These are phyloP conservation scores for Myrica gale DNA, from an alignment of 306 rosid genomes.

Conservation along the genomic window DNA sequence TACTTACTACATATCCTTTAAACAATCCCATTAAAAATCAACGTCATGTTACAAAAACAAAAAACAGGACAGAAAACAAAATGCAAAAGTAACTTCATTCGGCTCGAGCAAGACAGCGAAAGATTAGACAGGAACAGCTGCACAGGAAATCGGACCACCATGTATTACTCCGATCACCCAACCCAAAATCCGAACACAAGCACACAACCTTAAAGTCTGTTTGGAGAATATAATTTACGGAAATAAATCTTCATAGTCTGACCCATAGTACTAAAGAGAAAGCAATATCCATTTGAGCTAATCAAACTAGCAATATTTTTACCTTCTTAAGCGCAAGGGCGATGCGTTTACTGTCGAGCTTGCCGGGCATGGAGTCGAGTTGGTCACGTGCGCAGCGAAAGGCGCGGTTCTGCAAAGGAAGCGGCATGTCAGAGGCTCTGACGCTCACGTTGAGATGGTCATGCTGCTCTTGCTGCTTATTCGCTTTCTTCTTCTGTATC, in stretches of 20 bases:
- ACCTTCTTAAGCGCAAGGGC: conserved; percentile 94
- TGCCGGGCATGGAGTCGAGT: conserved; percentile 73
- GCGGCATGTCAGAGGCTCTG: conserved; percentile 83
- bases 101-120: conserved; percentile 7
- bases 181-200: conserved; percentile 17
- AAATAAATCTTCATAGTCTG: neutral
- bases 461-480: conserved; percentile 56
- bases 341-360: conserved; percentile 76
- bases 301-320: neutral
- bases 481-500: conserved; percentile 81
- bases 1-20: neutral
- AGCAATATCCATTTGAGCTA: neutral
- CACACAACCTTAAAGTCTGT: conserved; percentile 13
- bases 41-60: neutral
- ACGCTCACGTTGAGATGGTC: conserved; percentile 51
- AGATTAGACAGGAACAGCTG: neutral
- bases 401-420: conserved; percentile 65
- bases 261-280: neutral
- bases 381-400: conserved; percentile 69
- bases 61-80: neutral
- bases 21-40: neutral
- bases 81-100: neutral
- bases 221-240: neutral
- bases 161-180: conserved; percentile 22
- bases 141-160: conserved; percentile 3